Evolutionary conservation across 768 basidiomycete species (phyloP).

Genomic region (Boletus speciosus): DNA sequence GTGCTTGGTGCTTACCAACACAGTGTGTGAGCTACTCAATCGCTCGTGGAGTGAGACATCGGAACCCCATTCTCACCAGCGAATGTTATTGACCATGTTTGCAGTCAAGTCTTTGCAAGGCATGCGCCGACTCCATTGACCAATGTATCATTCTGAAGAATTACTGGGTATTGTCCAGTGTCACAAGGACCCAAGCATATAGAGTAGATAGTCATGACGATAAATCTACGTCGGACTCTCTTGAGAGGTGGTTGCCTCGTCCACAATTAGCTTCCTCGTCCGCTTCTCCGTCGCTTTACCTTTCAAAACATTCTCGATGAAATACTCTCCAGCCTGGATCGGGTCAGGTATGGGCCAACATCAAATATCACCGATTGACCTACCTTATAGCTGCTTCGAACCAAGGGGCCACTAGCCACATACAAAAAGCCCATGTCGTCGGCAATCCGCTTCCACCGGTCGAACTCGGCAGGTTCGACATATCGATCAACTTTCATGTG

Average conservation of each 20-base stretch:
- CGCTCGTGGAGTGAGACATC: no score
- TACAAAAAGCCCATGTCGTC: conserved; percentile 96
- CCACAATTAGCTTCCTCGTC: conserved; percentile 31
- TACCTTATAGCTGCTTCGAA: conserved; percentile 97
- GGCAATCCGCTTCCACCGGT: conserved; percentile 84
- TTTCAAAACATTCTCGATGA: conserved; percentile 85
- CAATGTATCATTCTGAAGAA: neutral
- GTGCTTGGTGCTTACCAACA: neutral
- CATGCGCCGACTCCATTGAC: neutral
- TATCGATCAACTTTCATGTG: conserved; percentile 99
- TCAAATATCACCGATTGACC: conserved; percentile 15
- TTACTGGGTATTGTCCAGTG: conserved; percentile 4
- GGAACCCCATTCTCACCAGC: neutral
- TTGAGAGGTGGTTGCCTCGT: conserved; percentile 10
- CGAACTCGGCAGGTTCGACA: conserved; percentile 91
- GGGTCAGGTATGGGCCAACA: conserved; percentile 1
- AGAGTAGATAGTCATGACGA: neutral
- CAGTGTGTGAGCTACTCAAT: neutral
- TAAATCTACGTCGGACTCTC: conserved; percentile 6
- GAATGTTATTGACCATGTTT: neutral
- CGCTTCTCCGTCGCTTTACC: conserved; percentile 50
- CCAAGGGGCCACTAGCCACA: conserved; percentile 94
- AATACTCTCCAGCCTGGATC: conserved; percentile 88
- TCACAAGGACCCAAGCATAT: neutral
- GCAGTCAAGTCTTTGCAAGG: neutral